Evolutionary conservation across 176 grass and related monocot genomes (phyloP), one percentile per base, ranked within the genome.

Genomic region (Oryza punctata): DNA sequence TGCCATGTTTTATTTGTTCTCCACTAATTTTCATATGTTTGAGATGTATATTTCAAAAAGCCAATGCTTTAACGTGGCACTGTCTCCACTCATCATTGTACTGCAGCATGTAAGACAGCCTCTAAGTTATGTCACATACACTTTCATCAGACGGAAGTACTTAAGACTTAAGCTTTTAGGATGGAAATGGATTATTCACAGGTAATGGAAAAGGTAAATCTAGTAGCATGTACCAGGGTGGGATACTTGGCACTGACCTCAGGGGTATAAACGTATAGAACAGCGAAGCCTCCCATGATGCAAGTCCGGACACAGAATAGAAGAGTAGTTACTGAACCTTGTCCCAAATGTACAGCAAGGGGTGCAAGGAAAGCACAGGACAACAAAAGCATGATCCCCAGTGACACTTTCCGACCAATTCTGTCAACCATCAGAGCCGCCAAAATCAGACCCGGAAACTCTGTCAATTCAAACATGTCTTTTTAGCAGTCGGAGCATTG

Each of bases 221-320:
- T 33, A 78, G 13, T 4, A 35, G 21, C 23, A 69, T 35, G 23
- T 76, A 7, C 21, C 65, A 10, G 65, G 37, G 59, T 75, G n/a
- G 23, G 10, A 40, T 28, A 54, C 8, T 32, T 72, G 24, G n/a
- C 50, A 82, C 90, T 85, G 63, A 94, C 94, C 94, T 97, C 94
- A 54, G 87, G 89, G 10, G 87, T 26, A 59, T 94, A 97, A 44
- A 91, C 75, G 52, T 88, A 78, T 7, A 94, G 6, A 75, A 86
- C 78, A 63, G 65, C 59, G 11, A 91, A 94, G 69, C 82, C 88
- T 45, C 79, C 91, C 41, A 19, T 81, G 63, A 91, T 66, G 70
- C 84, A 90, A 28, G 85, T 74, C 70, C 94, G 84, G 63, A 89
- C 89, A 84, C 89, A 88, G 78, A 97, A 97, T 49, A 97, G 82